Evolutionary conservation across 306 rosid genomes (phyloP).

Genomic region (Sphenostylis stenocarpa): DNA sequence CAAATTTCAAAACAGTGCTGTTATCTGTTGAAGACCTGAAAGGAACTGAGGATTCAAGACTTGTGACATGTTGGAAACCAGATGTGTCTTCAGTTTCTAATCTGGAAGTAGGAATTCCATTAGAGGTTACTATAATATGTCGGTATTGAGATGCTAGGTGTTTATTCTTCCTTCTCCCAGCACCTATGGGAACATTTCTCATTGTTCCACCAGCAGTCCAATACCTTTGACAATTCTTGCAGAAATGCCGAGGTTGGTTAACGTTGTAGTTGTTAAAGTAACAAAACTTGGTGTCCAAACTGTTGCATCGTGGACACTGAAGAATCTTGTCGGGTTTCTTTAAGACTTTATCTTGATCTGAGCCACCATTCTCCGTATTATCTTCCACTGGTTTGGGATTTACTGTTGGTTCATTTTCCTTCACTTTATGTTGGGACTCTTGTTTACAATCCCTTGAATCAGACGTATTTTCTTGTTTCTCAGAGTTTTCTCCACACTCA

Average conservation of each 20-base stretch:
- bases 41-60: conserved; percentile 30
- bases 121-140: conserved; percentile 51
- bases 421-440: conserved; percentile 18
- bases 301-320: conserved; percentile 77
- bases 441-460: conserved; percentile 31
- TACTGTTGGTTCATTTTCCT: conserved; percentile 26
- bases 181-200: conserved; percentile 77
- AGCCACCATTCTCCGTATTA: conserved; percentile 16
- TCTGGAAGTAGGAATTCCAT: conserved; percentile 42
- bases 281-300: conserved; percentile 73
- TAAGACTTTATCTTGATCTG: conserved; percentile 52
- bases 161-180: conserved; percentile 75
- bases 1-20: conserved; percentile 54
- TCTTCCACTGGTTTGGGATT: conserved; percentile 29
- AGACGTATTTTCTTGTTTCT: conserved; percentile 32
- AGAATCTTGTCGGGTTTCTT: conserved; percentile 76
- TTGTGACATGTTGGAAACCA: conserved; percentile 30
- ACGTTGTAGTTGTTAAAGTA: conserved; percentile 83
- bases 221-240: conserved; percentile 78
- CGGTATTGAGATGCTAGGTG: conserved; percentile 62
- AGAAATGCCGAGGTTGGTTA: conserved; percentile 83
- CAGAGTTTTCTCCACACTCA: conserved; percentile 36
- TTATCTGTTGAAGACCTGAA: conserved; percentile 38
- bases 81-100: conserved; percentile 37
- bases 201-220: conserved; percentile 89